Percentiles rank a stretch among this genome's conserved stretches.
Evolutionary conservation across 2,329 filamentous ascomycete genomes (phyloP).

Genomic region (Neurospora crassa): DNA sequence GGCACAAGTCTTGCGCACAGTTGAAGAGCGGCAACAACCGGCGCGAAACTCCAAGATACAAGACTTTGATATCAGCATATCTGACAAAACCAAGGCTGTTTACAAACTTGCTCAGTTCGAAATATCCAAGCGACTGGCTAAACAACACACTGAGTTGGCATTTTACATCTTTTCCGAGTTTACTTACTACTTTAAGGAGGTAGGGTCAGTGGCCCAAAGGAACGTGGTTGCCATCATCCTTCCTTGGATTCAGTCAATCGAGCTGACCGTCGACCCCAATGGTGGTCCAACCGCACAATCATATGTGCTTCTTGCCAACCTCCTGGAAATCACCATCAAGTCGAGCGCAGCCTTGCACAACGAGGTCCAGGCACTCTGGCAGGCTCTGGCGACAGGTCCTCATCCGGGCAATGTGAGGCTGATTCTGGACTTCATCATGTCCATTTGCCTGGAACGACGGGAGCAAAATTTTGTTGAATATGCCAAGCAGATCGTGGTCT

Average conservation of each 20-base stretch:
- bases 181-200: constrained; percentile 81
- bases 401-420: constrained; percentile 90
- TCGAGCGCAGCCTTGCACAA: constrained; percentile 84
- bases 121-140: constrained; percentile 81
- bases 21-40: constrained; percentile 72
- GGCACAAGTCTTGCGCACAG: constrained; percentile 64
- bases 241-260: constrained; percentile 92
- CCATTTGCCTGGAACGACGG: constrained; percentile 79
- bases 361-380: constrained; percentile 95
- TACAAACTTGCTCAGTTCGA: constrained; percentile 98
- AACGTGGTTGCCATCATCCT: constrained; percentile 92
- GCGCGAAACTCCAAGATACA: constrained; percentile 77
- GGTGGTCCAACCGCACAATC: constrained; percentile 85
- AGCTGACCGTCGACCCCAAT: constrained; percentile 84
- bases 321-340: constrained; percentile 93
- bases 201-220: constrained; percentile 72
- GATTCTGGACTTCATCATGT: constrained; percentile 93
- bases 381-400: constrained; percentile 86
- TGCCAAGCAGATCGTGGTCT: constrained; percentile 96
- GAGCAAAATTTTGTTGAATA: constrained; percentile 98
- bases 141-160: constrained; percentile 78
- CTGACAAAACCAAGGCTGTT: constrained; percentile 95
- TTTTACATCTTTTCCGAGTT: constrained; percentile 97
- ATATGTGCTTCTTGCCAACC: constrained; percentile 88
- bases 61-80: constrained; percentile 96